Base-by-base conservation (phyloP, 2,329 filamentous ascomycete species). In the Xylaria sp. region DNA sequence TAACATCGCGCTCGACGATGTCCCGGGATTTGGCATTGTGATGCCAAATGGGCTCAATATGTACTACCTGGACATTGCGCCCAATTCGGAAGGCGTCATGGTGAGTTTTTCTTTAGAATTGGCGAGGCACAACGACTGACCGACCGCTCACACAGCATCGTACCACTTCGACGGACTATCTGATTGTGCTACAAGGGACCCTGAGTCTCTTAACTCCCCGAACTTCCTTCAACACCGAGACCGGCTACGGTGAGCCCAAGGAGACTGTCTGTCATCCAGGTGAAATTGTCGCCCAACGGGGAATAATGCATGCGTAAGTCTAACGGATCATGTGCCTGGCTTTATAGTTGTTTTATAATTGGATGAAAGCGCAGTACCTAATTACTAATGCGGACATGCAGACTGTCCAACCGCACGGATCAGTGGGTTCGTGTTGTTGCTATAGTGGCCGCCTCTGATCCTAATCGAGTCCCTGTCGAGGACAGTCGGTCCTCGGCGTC, bases 301-400 rank as follows among this genome's bases (percentile, higher is more conserved):
- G 77, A 4, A 74, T 72, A 15, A 75, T 78, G 71, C 76, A 79
- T 64, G 73, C 74, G 78, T 79, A 74, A 78, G 78, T 77, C 32
- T n/a, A 23, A 13, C 25, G 25, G 18, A 45, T 20, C 36, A 39
- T 25, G 9, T 20, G 23, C 36, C 18, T 18, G 46, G 46, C 18
- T 45, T 45, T 53, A 46, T 45, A 12, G 20, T 50, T 23, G 23
- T 9, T 45, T 45, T 53, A 46, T 52, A 23, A 32, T 50, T 23
- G 15, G 8, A 64, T 23, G 18, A n/a, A 30, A 15, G 53, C 46
- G 36, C 20, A n/a, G 20, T 2, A 20, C 25, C 46, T 36, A 50
- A 36, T 59, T 30, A 20, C 61, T 61, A 36, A 65, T 43, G 5
- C 8, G n/a, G 3, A 32, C 30, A 53, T 43, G 12, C 58, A 77